These are phyloP conservation scores for Xylaria nigripes DNA, from an alignment of 495 filamentous ascomycete genomes.

Conservation along the genomic window DNA sequence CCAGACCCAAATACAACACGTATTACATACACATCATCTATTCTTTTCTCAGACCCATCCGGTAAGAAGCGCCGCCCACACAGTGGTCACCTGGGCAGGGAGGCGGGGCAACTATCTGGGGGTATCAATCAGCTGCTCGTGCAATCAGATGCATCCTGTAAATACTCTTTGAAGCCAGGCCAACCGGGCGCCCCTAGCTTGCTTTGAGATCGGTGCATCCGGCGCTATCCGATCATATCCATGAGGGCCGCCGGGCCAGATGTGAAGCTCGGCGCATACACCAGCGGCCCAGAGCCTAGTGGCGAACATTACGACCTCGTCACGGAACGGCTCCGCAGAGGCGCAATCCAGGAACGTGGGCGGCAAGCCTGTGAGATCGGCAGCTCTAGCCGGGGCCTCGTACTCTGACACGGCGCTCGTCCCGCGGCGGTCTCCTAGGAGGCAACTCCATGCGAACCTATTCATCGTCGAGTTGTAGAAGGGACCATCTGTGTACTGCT, in stretches of 20 bases:
- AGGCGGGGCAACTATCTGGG: background rate
- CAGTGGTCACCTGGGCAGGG: background rate
- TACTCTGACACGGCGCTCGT: constrained; percentile 23
- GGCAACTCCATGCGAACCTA: constrained; percentile 28
- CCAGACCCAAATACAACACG: background rate
- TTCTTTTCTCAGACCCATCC: background rate
- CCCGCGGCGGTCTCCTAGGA: constrained; percentile 23
- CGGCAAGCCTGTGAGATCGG: constrained; percentile 25
- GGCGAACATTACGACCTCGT: constrained; percentile 31
- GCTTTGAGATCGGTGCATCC: constrained; percentile 22
- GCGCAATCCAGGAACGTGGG: constrained; percentile 30
- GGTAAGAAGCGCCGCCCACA: background rate
- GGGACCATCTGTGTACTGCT: constrained; percentile 23
- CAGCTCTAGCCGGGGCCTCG: constrained; percentile 26
- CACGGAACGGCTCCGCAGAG: constrained; percentile 28
- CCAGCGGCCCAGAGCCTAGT: constrained; percentile 28
- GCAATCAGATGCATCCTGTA: constrained; percentile 2
- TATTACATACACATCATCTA: background rate
- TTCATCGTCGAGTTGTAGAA: constrained; percentile 29
- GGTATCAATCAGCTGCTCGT: background rate
- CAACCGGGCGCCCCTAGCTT: constrained; percentile 24
- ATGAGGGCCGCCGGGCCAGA: constrained; percentile 29
- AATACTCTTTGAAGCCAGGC: constrained; percentile 26
- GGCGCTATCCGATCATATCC: constrained; percentile 27
- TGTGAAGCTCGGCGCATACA: constrained; percentile 30